Base-by-base conservation (phyloP, 768 basidiomycete species). In the Leccinum disarticulatum region DNA sequence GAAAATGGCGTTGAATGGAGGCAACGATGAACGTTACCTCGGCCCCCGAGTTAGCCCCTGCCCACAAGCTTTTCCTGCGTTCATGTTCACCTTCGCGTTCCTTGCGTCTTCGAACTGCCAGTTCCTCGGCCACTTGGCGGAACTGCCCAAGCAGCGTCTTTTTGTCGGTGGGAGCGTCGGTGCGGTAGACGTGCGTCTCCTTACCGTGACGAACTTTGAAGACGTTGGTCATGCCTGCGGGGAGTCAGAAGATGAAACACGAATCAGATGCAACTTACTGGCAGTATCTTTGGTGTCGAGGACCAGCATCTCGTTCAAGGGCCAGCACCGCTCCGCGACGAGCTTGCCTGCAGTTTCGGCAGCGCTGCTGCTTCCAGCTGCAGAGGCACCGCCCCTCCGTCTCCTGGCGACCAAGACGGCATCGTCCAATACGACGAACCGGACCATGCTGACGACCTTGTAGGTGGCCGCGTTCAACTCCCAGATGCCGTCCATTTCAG, bases 221-320 rank as follows among this genome's bases (percentile, higher is more conserved):
- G 4, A 98, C 95, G 66, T 98, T 97, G n/a, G 88, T 93, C 81
- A 98, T 88, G 52, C 76, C 88, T 85, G 53, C 17, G 55, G 41
- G 54, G 35, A 28, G 50, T 63, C 47, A 65, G 38, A 60, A 46
- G 49, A 50, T 7, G 46, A 52, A 55, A 48, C 1, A 13, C 7
- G 4, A 6, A 54, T 25, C 17, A 57, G 35, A 50, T n/a, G 14
- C n/a, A 15, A 64, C 87, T 64, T 58, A 95, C 95, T 88, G 6
- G 93, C 82, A 4, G 93, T 89, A 74, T 98, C 97, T 73, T 98
- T 98, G 35, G 96, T 93, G 72, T 99, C 97, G 19, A 96, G 81
- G 0, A 98, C 94, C 38, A 96, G 76, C 82, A 98, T 93, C 73
- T 99, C 97, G 64, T 86, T 91, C 69, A 98, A 77, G 8, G 88